Evolutionary conservation across 2,329 filamentous ascomycete genomes (phyloP).

Genomic region (Diaporthe sp.): DNA sequence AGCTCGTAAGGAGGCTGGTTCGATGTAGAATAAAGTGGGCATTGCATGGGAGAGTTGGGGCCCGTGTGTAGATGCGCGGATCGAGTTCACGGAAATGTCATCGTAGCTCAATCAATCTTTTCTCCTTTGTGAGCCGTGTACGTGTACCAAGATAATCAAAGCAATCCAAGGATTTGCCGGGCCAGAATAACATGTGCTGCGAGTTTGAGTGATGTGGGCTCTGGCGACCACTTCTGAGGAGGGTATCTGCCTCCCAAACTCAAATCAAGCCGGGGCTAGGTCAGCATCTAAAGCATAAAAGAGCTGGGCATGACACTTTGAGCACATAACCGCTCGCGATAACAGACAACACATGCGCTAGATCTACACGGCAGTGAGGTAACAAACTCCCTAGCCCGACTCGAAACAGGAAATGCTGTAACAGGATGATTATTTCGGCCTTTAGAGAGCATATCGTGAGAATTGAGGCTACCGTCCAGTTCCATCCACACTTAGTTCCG

Average conservation of each 20-base stretch:
- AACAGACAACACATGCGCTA: background rate
- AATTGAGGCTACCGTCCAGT: background rate
- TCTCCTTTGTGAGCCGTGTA: slow-evolving; percentile 75
- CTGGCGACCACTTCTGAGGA: background rate
- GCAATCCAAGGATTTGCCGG: background rate
- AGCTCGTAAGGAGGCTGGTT: slow-evolving; percentile 55
- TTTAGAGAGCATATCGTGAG: background rate
- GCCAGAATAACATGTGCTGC: background rate
- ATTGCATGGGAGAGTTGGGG: slow-evolving; percentile 52
- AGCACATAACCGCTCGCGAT: background rate
- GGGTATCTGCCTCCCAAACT: background rate
- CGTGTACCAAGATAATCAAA: slow-evolving; percentile 40
- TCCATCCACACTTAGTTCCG: background rate
- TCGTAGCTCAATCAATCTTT: slow-evolving; percentile 65
- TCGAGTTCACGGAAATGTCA: slow-evolving; percentile 62
- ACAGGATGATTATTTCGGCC: background rate
- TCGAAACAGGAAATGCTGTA: background rate
- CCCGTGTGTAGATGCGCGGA: slow-evolving; percentile 73
- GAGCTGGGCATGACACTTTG: background rate
- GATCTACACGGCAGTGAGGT: background rate
- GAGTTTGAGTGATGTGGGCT: too few relatives aligned
- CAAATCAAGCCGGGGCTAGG: background rate
- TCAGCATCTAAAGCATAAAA: background rate
- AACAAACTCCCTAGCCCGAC: background rate
- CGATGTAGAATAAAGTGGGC: slow-evolving; percentile 49